Percentiles rank a stretch among this genome's conserved stretches.
Conservation (phyloP, 2,329 filamentous ascomycete genomes). For the Hortaea werneckii region DNA sequence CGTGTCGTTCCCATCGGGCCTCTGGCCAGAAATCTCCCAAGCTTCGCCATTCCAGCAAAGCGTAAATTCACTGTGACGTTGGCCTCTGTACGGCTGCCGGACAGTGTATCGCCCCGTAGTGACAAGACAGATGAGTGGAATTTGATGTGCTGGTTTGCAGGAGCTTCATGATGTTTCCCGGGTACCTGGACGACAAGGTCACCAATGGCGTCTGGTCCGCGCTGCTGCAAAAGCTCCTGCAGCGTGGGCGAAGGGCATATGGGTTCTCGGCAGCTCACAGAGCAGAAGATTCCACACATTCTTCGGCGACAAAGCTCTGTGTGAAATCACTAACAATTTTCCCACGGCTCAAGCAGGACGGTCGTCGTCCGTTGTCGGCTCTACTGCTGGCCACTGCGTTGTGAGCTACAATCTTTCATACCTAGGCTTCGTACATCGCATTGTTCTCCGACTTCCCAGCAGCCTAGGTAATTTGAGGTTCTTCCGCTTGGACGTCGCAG, state of each 20-base stretch:
- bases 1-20: conserved; percentile 69
- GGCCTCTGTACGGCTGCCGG: conserved; percentile 60
- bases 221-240: conserved; percentile 14
- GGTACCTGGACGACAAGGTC: not conserved
- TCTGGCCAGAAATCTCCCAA: conserved; percentile 58
- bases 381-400: no score
- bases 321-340: not conserved
- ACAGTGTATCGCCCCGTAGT: conserved; percentile 65
- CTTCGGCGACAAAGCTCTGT: not conserved
- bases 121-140: conserved; percentile 84
- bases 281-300: conserved; percentile 29
- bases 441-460: no score
- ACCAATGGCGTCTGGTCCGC: conserved; percentile 23
- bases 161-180: no score
- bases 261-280: conserved; percentile 16
- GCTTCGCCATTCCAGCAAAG: conserved; percentile 98
- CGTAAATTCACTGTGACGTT: conserved; percentile 44
- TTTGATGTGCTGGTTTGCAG: conserved; percentile 36
- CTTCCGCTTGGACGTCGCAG: no score
- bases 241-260: conserved; percentile 12
- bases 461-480: no score
- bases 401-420: no score
- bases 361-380: no score
- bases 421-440: no score
- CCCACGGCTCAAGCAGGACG: no score